These are phyloP conservation scores for Suillus plorans DNA, from an alignment of 768 basidiomycete species.

Conservation along the genomic window DNA sequence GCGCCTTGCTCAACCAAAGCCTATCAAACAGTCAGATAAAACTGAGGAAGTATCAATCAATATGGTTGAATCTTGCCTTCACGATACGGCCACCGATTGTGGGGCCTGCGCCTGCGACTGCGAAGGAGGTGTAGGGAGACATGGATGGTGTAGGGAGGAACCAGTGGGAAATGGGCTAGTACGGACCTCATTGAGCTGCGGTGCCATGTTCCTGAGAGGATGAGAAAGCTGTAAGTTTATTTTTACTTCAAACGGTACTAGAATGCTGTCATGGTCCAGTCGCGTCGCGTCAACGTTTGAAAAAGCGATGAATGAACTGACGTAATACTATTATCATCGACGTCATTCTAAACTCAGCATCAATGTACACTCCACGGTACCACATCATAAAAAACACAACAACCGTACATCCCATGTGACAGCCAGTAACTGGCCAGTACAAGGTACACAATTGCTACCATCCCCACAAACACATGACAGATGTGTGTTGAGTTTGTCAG, in stretches of 20 bases:
- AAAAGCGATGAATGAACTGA: too few relatives aligned
- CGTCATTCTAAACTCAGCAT: too few relatives aligned
- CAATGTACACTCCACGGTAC: too few relatives aligned
- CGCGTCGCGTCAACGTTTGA: too few relatives aligned
- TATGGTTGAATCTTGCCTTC: slow-evolving; percentile 15
- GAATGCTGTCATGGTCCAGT: too few relatives aligned
- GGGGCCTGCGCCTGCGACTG: slow-evolving; percentile 36
- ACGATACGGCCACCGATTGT: slow-evolving; percentile 35
- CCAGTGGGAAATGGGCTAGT: not conserved
- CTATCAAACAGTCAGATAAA: slow-evolving; percentile 12
- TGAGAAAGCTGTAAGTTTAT: not conserved
- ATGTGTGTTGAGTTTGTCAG: too few relatives aligned
- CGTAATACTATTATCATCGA: too few relatives aligned
- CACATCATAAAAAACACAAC: too few relatives aligned
- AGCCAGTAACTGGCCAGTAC: too few relatives aligned
- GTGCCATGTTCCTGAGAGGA: not conserved
- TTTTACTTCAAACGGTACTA: not conserved
- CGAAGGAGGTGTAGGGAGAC: slow-evolving; percentile 33
- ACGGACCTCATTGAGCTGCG: not conserved
- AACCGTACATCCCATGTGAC: too few relatives aligned
- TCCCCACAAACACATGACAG: too few relatives aligned
- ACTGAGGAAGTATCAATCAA: not conserved
- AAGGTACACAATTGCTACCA: too few relatives aligned
- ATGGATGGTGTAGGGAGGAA: slow-evolving; percentile 8
- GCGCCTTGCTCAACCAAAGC: slow-evolving; percentile 20